Conservation (phyloP, 768 basidiomycete genomes). For the Lactifluus subvellereus region DNA sequence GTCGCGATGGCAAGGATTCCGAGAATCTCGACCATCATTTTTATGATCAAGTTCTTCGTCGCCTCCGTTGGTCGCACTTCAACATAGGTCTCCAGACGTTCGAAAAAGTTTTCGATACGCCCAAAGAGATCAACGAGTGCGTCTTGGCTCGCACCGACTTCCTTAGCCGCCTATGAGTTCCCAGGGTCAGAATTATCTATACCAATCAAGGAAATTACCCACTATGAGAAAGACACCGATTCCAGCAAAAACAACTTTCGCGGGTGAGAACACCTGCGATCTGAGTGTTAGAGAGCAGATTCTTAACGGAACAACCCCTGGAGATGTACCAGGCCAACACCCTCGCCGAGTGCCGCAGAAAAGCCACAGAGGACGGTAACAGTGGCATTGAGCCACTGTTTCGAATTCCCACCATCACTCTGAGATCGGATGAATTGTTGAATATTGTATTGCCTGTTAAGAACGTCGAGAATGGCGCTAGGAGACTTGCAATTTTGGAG, state of each 20-base stretch:
- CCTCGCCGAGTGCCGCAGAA: neutral
- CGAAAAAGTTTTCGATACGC: slow-evolving; percentile 2
- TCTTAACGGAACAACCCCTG: neutral
- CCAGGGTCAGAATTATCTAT: neutral
- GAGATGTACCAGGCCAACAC: neutral
- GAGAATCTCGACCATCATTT: slow-evolving; percentile 1
- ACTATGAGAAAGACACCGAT: neutral
- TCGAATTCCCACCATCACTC: neutral
- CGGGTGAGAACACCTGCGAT: neutral
- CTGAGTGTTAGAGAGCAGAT: neutral
- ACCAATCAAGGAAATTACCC: neutral
- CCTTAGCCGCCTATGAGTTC: neutral
- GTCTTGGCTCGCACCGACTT: neutral
- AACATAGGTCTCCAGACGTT: neutral
- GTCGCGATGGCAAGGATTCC: slow-evolving; percentile 8
- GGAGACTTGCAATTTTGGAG: slow-evolving; percentile 1
- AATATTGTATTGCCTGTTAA: neutral
- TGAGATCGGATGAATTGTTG: neutral
- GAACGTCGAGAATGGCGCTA: neutral
- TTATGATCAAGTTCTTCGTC: neutral
- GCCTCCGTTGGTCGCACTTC: neutral
- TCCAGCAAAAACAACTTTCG: slow-evolving; percentile 2
- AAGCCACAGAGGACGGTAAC: slow-evolving; percentile 1
- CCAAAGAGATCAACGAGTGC: neutral
- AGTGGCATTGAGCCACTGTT: slow-evolving; percentile 4